These are phyloP conservation scores for Scheffersomyces segobiensis DNA, from an alignment of 1,139 yeast genomes.

Conservation along the genomic window DNA sequence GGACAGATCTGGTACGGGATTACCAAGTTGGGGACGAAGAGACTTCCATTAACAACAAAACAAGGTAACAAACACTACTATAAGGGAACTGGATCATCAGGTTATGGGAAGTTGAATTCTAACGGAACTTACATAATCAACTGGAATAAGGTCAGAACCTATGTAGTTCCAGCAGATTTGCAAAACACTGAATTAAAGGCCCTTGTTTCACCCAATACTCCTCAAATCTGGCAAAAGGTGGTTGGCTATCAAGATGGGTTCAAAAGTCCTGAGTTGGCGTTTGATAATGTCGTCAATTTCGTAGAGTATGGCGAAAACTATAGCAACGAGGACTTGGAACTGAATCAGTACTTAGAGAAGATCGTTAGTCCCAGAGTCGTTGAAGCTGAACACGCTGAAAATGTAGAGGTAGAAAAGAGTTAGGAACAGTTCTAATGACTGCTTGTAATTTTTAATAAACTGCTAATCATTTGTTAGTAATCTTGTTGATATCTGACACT, in stretches of 20 bases:
- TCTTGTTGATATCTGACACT: not conserved
- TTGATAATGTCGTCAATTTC: slow-evolving; percentile 72
- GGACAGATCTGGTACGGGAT: slow-evolving; percentile 83
- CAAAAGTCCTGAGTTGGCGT: slow-evolving; percentile 70
- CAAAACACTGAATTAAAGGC: slow-evolving; percentile 58
- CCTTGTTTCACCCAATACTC: slow-evolving; percentile 67
- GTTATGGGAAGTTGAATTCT: slow-evolving; percentile 79
- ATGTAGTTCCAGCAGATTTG: slow-evolving; percentile 71
- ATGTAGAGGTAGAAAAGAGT: not conserved
- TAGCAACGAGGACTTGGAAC: slow-evolving; percentile 39
- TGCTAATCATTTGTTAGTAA: no score
- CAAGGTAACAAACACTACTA: slow-evolving; percentile 93
- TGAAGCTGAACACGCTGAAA: slow-evolving; percentile 7
- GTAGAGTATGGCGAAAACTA: slow-evolving; percentile 67
- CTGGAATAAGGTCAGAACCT: slow-evolving; percentile 88
- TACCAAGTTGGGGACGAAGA: slow-evolving; percentile 75
- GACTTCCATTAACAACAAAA: slow-evolving; percentile 85
- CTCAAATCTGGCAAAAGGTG: slow-evolving; percentile 67
- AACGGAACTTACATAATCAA: slow-evolving; percentile 75
- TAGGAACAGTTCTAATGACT: not conserved
- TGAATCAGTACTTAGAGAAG: slow-evolving; percentile 46
- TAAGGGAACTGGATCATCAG: slow-evolving; percentile 95
- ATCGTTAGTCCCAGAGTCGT: slow-evolving; percentile 28
- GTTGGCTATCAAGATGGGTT: slow-evolving; percentile 73
- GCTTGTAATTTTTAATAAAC: no score